Conservation (phyloP, 2,329 filamentous ascomycete genomes). For the Sporothrix variecibatus region DNA sequence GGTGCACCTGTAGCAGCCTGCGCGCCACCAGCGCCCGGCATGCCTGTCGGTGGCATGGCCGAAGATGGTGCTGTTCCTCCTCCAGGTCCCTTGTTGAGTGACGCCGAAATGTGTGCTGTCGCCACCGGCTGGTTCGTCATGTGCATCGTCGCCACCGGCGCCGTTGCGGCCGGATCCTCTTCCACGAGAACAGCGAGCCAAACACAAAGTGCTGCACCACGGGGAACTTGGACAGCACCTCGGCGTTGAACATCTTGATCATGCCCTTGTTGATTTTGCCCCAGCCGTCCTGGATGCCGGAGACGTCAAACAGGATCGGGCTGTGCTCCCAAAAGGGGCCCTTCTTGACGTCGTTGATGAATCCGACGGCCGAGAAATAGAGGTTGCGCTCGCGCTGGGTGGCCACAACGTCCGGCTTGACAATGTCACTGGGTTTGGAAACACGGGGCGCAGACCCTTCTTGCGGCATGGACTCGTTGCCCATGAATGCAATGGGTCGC, state of each 20-base stretch:
- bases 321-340: conserved; percentile 98
- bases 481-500: conserved; percentile 65
- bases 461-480: conserved; percentile 62
- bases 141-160: conserved; percentile 56
- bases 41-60: not conserved
- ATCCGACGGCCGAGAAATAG: conserved; percentile 94
- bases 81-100: not conserved
- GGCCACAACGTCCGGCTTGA: conserved; percentile 64
- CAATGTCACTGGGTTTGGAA: conserved; percentile 71
- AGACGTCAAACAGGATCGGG: conserved; percentile 91
- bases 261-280: conserved; percentile 99
- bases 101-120: conserved; percentile 10
- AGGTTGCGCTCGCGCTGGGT: conserved; percentile 69
- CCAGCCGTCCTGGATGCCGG: conserved; percentile 90
- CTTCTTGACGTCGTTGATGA: conserved; percentile 96
- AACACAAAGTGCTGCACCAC: conserved; percentile 97
- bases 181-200: conserved; percentile 78
- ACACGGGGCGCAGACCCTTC: conserved; percentile 76
- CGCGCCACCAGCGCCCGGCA: not conserved
- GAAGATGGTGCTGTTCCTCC: not conserved
- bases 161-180: conserved; percentile 60
- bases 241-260: conserved; percentile 99
- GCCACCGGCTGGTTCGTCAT: conserved; percentile 55
- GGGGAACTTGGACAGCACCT: conserved; percentile 94
- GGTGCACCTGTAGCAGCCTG: conserved; percentile 33